Conservation (phyloP, 768 basidiomycete genomes). For the Fibroporia radiculosa region DNA sequence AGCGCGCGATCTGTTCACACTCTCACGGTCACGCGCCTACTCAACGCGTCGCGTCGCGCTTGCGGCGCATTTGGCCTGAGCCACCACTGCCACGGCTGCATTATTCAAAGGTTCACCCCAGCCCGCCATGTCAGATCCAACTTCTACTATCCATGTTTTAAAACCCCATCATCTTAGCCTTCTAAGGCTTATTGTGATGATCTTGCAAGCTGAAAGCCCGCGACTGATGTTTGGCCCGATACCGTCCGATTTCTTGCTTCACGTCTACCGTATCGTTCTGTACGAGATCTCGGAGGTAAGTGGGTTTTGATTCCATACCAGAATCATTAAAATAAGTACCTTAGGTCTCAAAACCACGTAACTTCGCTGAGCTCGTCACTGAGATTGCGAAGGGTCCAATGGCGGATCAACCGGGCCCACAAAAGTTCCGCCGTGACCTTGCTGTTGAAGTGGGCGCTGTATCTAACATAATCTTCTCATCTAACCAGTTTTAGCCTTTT, state of each 20-base stretch:
- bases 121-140: slow-evolving; percentile 15
- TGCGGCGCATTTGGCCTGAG: neutral
- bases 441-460: slow-evolving; percentile 7
- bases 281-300: slow-evolving; percentile 64
- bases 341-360: slow-evolving; percentile 58
- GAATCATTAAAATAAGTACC: neutral
- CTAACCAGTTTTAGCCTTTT: neutral
- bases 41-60: neutral
- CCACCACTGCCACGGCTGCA: neutral
- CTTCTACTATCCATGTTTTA: slow-evolving; percentile 59
- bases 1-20: neutral
- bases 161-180: slow-evolving; percentile 73
- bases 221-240: slow-evolving; percentile 40
- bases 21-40: slow-evolving; percentile 2
- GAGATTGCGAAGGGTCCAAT: slow-evolving; percentile 7
- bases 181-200: slow-evolving; percentile 51
- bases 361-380: slow-evolving; percentile 27
- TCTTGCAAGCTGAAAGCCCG: slow-evolving; percentile 22
- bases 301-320: neutral
- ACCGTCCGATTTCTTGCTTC: slow-evolving; percentile 49
- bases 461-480: neutral
- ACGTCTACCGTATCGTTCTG: slow-evolving; percentile 59
- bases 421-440: slow-evolving; percentile 5
- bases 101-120: neutral
- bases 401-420: neutral